Percentiles rank a stretch among this genome's conserved stretches.
These are phyloP conservation scores for Jatropha podagrica DNA, from an alignment of 441 rosid species.

Conservation along the genomic window DNA sequence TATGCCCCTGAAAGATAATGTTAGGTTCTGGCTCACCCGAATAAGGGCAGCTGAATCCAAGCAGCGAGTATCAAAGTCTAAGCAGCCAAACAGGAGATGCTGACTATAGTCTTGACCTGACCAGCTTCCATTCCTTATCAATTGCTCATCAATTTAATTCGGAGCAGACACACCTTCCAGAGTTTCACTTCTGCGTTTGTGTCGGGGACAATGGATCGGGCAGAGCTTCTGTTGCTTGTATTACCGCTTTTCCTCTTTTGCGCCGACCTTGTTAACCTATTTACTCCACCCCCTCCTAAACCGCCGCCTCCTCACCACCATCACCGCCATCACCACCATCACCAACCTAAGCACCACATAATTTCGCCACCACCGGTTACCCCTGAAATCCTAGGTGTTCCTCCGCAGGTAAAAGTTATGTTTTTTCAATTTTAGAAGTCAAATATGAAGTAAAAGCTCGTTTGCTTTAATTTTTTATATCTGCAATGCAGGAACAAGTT, in stretches of 20 bases:
- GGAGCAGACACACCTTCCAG: too few relatives aligned
- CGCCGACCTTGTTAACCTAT: conserved; percentile 60
- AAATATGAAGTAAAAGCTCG: neutral
- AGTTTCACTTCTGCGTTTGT: neutral
- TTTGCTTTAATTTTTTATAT: neutral
- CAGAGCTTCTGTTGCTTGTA: conserved; percentile 60
- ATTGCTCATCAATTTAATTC: too few relatives aligned
- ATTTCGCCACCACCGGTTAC: neutral
- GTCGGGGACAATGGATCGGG: conserved; percentile 47
- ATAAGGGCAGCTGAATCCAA: too few relatives aligned
- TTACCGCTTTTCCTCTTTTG: conserved; percentile 61
- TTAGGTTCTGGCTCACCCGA: too few relatives aligned
- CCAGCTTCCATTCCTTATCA: too few relatives aligned
- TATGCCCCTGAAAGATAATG: too few relatives aligned
- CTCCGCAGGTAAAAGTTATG: conserved; percentile 38
- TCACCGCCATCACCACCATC: conserved; percentile 24
- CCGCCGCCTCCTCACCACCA: conserved; percentile 35
- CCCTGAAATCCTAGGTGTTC: conserved; percentile 46
- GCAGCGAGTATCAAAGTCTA: too few relatives aligned
- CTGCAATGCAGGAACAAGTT: conserved; percentile 38
- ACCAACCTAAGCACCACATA: conserved; percentile 21
- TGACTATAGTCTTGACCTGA: too few relatives aligned
- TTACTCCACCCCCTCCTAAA: conserved; percentile 60
- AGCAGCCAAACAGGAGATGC: too few relatives aligned
- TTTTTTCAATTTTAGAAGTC: neutral